Evolutionary conservation across 345 rosid genomes (phyloP).

Genomic region (Cardamine chenopodiifolia): DNA sequence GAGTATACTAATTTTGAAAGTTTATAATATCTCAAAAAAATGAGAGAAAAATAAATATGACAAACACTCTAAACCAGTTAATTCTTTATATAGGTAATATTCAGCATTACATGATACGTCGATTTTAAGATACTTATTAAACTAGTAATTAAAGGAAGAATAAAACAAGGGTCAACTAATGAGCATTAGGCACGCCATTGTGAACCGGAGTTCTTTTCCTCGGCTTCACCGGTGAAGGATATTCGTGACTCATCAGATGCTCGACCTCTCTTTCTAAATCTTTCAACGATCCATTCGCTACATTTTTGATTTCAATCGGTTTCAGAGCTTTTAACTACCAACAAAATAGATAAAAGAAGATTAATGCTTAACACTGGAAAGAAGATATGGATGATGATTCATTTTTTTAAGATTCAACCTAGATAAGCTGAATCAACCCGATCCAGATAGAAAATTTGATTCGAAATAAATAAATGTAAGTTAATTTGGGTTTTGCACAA

Average conservation of each 20-base stretch:
- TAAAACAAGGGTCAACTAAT: slow-evolving; percentile 10
- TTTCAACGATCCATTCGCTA: background rate
- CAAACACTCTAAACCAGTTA: background rate
- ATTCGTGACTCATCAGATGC: slow-evolving; percentile 29
- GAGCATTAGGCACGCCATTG: slow-evolving; percentile 25
- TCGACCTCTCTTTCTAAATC: slow-evolving; percentile 28
- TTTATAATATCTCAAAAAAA: background rate
- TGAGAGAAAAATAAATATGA: background rate
- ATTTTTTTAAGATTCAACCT: background rate
- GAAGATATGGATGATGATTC: background rate
- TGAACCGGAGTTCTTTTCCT: slow-evolving; percentile 40
- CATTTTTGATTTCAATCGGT: background rate
- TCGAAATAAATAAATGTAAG: background rate
- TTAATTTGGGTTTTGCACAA: too few relatives aligned
- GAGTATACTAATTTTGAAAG: background rate
- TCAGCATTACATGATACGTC: slow-evolving; percentile 20
- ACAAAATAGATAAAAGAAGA: background rate
- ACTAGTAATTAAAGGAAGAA: background rate
- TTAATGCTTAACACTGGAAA: background rate
- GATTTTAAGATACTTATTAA: background rate
- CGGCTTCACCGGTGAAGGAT: slow-evolving; percentile 28
- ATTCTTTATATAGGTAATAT: slow-evolving; percentile 1
- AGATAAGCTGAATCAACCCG: background rate
- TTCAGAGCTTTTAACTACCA: background rate
- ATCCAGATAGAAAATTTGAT: background rate